Evolutionary conservation across 345 rosid genomes (phyloP), one percentile per base, ranked within the genome.

Genomic region (Barbarea vulgaris): DNA sequence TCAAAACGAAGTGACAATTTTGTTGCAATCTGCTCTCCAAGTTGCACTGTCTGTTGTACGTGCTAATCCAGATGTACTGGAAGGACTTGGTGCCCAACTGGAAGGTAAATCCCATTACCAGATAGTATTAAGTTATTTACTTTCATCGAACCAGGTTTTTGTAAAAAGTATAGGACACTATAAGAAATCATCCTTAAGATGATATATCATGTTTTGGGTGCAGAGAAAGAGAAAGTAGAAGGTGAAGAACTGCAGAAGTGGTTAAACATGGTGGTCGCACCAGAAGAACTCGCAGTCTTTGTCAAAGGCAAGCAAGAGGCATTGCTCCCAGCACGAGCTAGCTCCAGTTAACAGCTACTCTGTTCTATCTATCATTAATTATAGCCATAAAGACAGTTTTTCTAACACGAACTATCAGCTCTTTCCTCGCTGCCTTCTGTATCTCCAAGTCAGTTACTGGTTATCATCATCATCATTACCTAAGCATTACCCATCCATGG

Each of bases 171-270:
- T 42, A 13, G 55, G 54, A 56, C 41, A 41, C 9, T 55, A 2
- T 3, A 56, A 46, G 34, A 70, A 18, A 57, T 44, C 37, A 37
- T 51, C 53, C 21, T 22, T 67, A 46, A 42, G 19, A 34, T 65
- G 50, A 48, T 56, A 36, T 27, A 36, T 51, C 22, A 69, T 76
- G 75, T 47, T 36, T 64, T 60, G 76, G 76, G 37, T 77, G 70
- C 85, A 95, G 99, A 89, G 69, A 86, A 82, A 64, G 99, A 96
- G 85, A 96, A 93, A 82, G 90, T 96, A 27, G 97, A 93, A 81
- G 99, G 99, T 50, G 96, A 91, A 78, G 96, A 89, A 79, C 79
- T 96, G 78, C 89, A 85, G 51, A 76, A 86, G 75, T 96, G 96
- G 98, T 84, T 96, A 81, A 87, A 82, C 60, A 72, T 85, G 84